Percentiles rank a stretch among this genome's conserved stretches.
Evolutionary conservation across 306 rosid genomes (phyloP).

Genomic region (Macrotyloma uniflorum): DNA sequence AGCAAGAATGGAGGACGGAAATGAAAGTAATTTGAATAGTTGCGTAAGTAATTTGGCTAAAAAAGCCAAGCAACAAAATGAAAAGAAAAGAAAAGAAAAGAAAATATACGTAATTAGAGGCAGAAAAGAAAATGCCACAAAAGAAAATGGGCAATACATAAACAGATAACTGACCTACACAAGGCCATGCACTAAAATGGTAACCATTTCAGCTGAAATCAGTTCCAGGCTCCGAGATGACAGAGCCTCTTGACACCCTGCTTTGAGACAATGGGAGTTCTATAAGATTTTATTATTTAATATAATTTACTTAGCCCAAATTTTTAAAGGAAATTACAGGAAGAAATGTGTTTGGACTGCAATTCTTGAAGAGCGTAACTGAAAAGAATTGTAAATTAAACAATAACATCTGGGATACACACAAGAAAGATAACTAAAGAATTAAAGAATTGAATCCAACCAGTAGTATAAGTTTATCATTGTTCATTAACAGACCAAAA

Average conservation of each 20-base stretch:
- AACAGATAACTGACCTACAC: constrained; percentile 84
- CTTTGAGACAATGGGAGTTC: constrained; percentile 90
- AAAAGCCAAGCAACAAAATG: constrained; percentile 48
- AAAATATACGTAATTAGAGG: constrained; percentile 43
- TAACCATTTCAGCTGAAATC: constrained; percentile 93
- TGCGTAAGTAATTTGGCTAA: constrained; percentile 49
- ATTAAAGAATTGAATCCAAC: constrained; percentile 1
- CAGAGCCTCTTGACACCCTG: constrained; percentile 98
- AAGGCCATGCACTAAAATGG: constrained; percentile 91
- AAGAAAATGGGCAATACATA: constrained; percentile 70
- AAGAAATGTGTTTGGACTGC: constrained; percentile 62
- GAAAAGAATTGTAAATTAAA: constrained; percentile 40
- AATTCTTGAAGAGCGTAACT: constrained; percentile 60
- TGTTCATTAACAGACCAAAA: background rate
- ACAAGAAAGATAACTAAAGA: constrained; percentile 16
- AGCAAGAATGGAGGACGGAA: constrained; percentile 37
- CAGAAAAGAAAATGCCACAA: constrained; percentile 68
- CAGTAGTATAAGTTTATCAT: background rate
- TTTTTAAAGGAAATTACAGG: constrained; percentile 60
- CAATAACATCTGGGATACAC: constrained; percentile 12
- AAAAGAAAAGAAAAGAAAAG: constrained; percentile 39
- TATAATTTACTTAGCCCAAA: constrained; percentile 60
- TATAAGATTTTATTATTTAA: constrained; percentile 67
- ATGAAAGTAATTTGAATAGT: constrained; percentile 34
- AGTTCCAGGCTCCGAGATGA: constrained; percentile 89